Base-by-base conservation (phyloP, 2,329 filamentous ascomycete genomes). In the Fusarium concolor region DNA sequence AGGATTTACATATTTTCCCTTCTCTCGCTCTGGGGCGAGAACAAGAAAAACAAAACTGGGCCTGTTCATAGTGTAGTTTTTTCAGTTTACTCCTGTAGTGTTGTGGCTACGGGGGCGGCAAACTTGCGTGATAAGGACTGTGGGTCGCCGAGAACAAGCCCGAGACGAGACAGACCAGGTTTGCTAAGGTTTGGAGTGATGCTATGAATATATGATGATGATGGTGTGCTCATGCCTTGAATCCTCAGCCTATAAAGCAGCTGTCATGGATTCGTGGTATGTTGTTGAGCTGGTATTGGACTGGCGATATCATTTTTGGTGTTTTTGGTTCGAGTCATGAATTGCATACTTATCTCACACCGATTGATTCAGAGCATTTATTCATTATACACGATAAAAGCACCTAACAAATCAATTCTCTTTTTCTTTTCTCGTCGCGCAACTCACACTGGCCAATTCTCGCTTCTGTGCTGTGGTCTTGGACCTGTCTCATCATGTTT, bases 71-170 rank as follows among this genome's bases (percentile, higher is more conserved):
- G 44, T 63, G 59, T 61, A 62, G 64, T 62, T 52, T 51, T 51
- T 49, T 51, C 29, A 24, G 22, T n/a, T 22, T 24, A 11, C 15
- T 24, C 37, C 43, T 38, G 29, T 66, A 49, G 38, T 54, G 51
- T 57, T 56, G 52, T 64, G 62, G 58, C 56, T 68, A 62, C 67
- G 59, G 63, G 56, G 53, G 65, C 54, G 49, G 31, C 38, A 64
- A 59, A 59, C 45, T 54, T 69, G 50, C 56, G 56, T 71, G 73
- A 74, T 75, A 75, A 74, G 73, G 64, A 42, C 57, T 62, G 74
- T 76, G 74, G 73, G 71, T 74, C 74, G 71, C 72, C 72, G 73
- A 74, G 62, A 71, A 66, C 61, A 64, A 73, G 71, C 70, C 72
- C 74, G 73, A 75, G 71, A 73, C 62, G 45, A 55, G 62, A 46